Evolutionary conservation across 306 rosid species (phyloP).

Genomic region (Casuarina glauca): DNA sequence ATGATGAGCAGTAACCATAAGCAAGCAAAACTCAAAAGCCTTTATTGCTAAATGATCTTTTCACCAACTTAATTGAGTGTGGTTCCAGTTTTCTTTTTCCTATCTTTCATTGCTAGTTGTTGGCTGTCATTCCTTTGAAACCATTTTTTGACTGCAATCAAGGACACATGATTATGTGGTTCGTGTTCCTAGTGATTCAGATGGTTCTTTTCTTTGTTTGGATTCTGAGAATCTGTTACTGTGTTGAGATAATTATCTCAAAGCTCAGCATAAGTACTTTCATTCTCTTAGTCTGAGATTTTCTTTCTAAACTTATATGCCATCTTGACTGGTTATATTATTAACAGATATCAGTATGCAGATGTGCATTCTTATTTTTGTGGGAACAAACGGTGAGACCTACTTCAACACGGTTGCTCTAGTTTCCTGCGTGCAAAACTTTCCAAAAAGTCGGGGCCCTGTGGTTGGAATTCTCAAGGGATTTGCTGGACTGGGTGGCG

Average conservation of each 20-base stretch:
- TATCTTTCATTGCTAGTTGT: background rate
- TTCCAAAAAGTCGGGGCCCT: conserved; percentile 93
- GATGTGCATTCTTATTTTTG: conserved; percentile 83
- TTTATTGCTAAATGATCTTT: conserved; percentile 12
- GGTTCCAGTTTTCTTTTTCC: background rate
- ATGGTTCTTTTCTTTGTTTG: background rate
- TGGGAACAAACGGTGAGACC: conserved; percentile 95
- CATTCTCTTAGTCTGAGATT: background rate
- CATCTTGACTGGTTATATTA: conserved; percentile 10
- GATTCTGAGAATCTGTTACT: conserved; percentile 7
- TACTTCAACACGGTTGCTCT: conserved; percentile 92
- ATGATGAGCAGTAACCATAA: background rate
- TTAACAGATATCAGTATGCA: conserved; percentile 49
- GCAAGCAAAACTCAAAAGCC: background rate
- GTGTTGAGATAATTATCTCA: conserved; percentile 19
- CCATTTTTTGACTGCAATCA: background rate
- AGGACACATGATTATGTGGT: background rate
- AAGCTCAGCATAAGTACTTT: background rate
- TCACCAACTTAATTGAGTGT: background rate
- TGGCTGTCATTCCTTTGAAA: background rate
- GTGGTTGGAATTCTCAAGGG: conserved; percentile 95
- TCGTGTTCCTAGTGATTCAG: conserved; percentile 8
- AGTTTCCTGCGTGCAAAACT: conserved; percentile 90
- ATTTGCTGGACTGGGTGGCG: conserved; percentile 92
- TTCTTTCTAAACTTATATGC: conserved; percentile 18